phyloP scores from a whole-genome alignment of 1,284 basidiomycete genomes.

The Vanrija sp. region DNA sequence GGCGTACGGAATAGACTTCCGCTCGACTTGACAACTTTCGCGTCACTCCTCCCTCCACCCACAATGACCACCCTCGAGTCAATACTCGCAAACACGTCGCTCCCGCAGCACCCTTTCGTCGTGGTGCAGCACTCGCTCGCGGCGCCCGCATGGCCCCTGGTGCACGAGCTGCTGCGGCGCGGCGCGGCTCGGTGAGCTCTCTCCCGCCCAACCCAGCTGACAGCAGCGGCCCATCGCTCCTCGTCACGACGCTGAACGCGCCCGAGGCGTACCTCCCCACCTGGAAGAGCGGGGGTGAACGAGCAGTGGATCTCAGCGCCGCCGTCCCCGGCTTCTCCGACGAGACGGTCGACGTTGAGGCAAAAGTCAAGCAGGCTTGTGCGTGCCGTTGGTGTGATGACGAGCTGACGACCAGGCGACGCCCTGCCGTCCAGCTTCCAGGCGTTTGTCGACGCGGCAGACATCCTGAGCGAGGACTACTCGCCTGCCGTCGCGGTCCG shows the following conservation, averaged over 20 bases:
- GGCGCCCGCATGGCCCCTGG: constrained; percentile 4
- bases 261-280: constrained; percentile 9
- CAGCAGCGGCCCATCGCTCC: constrained; percentile 6
- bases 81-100: constrained; percentile 32
- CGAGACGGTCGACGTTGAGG: constrained; percentile 4
- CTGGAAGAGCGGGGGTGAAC: not conserved
- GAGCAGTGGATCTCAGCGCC: constrained; percentile 6
- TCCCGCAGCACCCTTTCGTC: constrained; percentile 40
- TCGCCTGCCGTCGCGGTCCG: constrained; percentile 16
- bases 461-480: constrained; percentile 41
- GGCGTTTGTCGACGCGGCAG: constrained; percentile 42
- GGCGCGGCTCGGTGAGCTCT: constrained; percentile 2
- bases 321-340: constrained; percentile 6
- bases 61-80: constrained; percentile 21
- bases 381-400: not conserved
- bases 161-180: constrained; percentile 4
- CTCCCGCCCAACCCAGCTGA: not conserved
- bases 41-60: not conserved
- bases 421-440: constrained; percentile 20
- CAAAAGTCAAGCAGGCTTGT: constrained; percentile 21
- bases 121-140: constrained; percentile 22
- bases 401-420: constrained; percentile 14
- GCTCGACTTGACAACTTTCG: too few relatives aligned
- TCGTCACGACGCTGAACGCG: constrained; percentile 20
- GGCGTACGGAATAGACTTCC: too few relatives aligned